Evolutionary conservation across 371 early-diverging fungal species (phyloP).

Genomic region (Mucor mucedo): DNA sequence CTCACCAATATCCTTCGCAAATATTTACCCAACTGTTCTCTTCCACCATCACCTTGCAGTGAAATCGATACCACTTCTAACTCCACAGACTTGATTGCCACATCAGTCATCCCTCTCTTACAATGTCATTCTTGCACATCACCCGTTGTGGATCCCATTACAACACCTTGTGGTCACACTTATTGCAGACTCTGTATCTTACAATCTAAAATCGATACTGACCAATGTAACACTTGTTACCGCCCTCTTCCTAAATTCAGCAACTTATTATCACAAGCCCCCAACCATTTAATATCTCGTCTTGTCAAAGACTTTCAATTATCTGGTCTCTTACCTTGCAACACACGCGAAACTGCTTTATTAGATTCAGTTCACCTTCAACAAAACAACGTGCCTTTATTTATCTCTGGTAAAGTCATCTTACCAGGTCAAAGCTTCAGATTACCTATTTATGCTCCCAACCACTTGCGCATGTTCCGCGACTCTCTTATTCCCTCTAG

Average conservation of each 20-base stretch:
- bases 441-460: constrained; percentile 19
- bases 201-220: constrained; percentile 17
- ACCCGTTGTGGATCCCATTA: constrained; percentile 21
- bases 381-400: constrained; percentile 24
- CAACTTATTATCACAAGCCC: constrained; percentile 21
- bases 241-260: constrained; percentile 33
- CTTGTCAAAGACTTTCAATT: constrained; percentile 26
- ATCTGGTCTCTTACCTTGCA: constrained; percentile 11
- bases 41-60: constrained; percentile 15
- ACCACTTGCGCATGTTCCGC: constrained; percentile 22
- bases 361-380: constrained; percentile 10
- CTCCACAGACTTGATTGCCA: neutral
- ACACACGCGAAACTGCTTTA: constrained; percentile 9
- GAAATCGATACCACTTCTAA: neutral
- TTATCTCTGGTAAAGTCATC: constrained; percentile 24
- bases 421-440: constrained; percentile 27
- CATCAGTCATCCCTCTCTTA: constrained; percentile 9
- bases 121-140: constrained; percentile 10
- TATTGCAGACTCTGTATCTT: constrained; percentile 33
- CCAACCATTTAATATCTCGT: constrained; percentile 16
- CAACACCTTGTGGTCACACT: constrained; percentile 35
- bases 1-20: constrained; percentile 17
- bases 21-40: constrained; percentile 4
- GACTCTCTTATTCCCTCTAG: constrained; percentile 20
- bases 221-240: constrained; percentile 20